Percentiles rank a stretch among this genome's conserved stretches.
These are phyloP conservation scores for Penicillium sp. DNA, from an alignment of 2,329 filamentous ascomycete genomes.

Conservation along the genomic window DNA sequence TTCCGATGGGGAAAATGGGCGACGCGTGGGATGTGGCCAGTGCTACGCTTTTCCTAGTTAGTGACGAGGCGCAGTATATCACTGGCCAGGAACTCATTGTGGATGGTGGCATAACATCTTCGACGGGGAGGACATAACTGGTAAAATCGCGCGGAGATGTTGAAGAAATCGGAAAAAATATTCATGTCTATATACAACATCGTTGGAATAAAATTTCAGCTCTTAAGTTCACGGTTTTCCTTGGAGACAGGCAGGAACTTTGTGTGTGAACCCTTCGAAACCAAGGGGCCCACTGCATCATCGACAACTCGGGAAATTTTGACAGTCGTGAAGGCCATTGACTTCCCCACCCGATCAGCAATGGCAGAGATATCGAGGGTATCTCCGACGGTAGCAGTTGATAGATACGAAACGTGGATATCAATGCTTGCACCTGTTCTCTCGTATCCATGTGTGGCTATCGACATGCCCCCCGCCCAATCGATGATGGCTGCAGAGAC, in stretches of 20 bases:
- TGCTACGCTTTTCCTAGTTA: conserved; percentile 33
- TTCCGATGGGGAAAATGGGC: conserved; percentile 37
- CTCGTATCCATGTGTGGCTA: conserved; percentile 10
- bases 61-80: conserved; percentile 34
- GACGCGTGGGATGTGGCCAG: conserved; percentile 37
- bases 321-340: conserved; percentile 12
- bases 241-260: conserved; percentile 13
- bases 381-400: conserved; percentile 6
- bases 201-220: not conserved
- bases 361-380: conserved; percentile 4
- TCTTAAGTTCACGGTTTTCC: conserved; percentile 1
- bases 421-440: conserved; percentile 11
- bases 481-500: conserved; percentile 10
- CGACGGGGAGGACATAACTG: conserved; percentile 14
- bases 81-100: conserved; percentile 39
- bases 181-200: not conserved
- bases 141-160: not conserved
- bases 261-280: conserved; percentile 9
- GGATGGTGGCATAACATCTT: conserved; percentile 37
- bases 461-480: conserved; percentile 12
- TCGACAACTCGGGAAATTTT: conserved; percentile 6
- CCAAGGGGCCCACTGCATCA: conserved; percentile 7
- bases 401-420: conserved; percentile 10
- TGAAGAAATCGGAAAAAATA: not conserved
- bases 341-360: conserved; percentile 8